Percentiles rank a stretch among this genome's conserved stretches.
phyloP scores from a whole-genome alignment of 1,284 basidiomycete species.

The Melampsora abietis-canadensis region DNA sequence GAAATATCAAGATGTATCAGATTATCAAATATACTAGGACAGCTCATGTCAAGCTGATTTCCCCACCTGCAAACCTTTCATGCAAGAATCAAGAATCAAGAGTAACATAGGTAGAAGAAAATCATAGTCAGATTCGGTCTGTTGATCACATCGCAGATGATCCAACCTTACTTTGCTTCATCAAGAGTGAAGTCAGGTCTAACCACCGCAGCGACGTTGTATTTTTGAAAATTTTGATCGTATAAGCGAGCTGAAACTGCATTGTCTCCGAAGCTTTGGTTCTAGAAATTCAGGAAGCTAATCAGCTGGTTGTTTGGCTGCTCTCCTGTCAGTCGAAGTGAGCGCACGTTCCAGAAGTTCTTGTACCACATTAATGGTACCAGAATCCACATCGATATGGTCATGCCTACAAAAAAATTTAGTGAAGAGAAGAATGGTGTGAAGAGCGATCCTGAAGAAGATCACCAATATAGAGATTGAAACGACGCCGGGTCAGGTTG shows the following conservation, averaged over 20 bases:
- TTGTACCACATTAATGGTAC: constrained; percentile 41
- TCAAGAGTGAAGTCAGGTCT: constrained; percentile 36
- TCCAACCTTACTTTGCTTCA: constrained; percentile 19
- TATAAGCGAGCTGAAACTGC: constrained; percentile 34
- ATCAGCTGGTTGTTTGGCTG: not conserved
- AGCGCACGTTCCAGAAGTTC: constrained; percentile 35
- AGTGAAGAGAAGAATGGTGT: constrained; percentile 38
- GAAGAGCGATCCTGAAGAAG: constrained; percentile 26
- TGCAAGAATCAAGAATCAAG: not conserved
- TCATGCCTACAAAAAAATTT: constrained; percentile 33
- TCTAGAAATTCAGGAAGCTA: not conserved
- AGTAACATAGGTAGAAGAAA: not conserved
- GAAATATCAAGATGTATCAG: not conserved
- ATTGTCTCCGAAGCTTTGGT: constrained; percentile 41
- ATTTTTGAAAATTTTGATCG: constrained; percentile 31
- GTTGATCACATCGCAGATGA: not conserved
- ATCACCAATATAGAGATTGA: not conserved
- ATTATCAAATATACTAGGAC: not conserved
- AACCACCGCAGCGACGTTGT: constrained; percentile 38
- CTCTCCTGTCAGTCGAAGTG: not conserved
- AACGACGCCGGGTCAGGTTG: not conserved
- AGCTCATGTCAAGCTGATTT: not conserved
- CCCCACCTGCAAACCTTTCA: constrained; percentile 1
- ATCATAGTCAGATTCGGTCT: too few species aligned
- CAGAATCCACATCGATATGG: constrained; percentile 31